phyloP scores from a whole-genome alignment of 306 rosid species.

The Luffa acutangula region DNA sequence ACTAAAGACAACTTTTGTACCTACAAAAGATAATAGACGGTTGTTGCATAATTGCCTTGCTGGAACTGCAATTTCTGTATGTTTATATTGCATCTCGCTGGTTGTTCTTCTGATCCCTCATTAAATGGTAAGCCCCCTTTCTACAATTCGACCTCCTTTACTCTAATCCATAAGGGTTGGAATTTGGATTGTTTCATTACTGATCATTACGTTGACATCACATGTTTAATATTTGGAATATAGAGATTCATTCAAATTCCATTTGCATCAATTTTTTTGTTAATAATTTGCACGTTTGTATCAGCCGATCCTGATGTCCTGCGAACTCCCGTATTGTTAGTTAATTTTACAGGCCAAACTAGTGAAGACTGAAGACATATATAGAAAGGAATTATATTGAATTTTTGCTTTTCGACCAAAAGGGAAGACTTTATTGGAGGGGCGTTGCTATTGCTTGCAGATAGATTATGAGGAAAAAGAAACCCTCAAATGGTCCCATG shows the following conservation, averaged over 20 bases:
- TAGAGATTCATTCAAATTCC: neutral
- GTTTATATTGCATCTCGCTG: slow-evolving; percentile 51
- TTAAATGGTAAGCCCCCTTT: slow-evolving; percentile 40
- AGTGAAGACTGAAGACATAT: neutral
- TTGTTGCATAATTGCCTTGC: slow-evolving; percentile 69
- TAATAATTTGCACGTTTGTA: neutral
- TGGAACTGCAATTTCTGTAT: slow-evolving; percentile 43
- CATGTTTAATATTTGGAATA: neutral
- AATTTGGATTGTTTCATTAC: neutral
- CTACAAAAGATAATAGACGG: slow-evolving; percentile 73
- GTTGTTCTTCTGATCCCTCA: slow-evolving; percentile 58
- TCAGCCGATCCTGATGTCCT: neutral
- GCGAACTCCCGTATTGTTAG: neutral
- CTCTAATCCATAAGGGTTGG: neutral
- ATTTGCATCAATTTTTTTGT: neutral
- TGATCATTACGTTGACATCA: neutral
- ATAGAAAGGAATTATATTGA: slow-evolving; percentile 1
- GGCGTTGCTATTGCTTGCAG: neutral
- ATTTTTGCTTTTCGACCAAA: neutral
- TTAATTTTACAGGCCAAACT: neutral
- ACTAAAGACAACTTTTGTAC: slow-evolving; percentile 68
- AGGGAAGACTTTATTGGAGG: neutral
- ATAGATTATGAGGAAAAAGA: neutral
- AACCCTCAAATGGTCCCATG: neutral
- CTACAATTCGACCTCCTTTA: neutral